A percentile compares a stretch with the other conserved stretches of the same genome.
phyloP scores from a whole-genome alignment of 2,329 filamentous ascomycete species.

The Purpureocillium takamizusanense region DNA sequence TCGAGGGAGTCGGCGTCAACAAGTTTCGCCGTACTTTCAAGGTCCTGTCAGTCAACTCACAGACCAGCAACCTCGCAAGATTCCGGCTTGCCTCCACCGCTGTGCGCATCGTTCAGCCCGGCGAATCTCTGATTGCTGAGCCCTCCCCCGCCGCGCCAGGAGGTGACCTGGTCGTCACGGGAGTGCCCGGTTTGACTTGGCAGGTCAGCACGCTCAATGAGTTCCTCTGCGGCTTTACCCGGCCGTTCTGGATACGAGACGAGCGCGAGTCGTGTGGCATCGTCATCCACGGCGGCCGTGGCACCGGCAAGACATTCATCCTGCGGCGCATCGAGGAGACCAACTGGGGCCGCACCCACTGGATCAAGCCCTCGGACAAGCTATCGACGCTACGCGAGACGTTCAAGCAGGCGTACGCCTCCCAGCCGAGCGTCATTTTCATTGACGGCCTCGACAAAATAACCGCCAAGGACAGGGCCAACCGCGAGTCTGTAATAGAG shows the following conservation, averaged over 20 bases:
- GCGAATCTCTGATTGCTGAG: slow-evolving; percentile 13
- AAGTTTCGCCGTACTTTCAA: slow-evolving; percentile 38
- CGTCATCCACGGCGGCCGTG: slow-evolving; percentile 70
- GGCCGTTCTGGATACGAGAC: slow-evolving; percentile 17
- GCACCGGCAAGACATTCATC: slow-evolving; percentile 76
- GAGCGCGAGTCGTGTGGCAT: slow-evolving; percentile 44
- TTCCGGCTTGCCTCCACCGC: slow-evolving; percentile 28
- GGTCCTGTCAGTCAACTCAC: slow-evolving; percentile 45
- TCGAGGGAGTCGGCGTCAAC: slow-evolving; percentile 47
- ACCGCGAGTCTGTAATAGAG: slow-evolving; percentile 40
- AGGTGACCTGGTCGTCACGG: slow-evolving; percentile 35
- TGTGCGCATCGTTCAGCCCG: slow-evolving; percentile 26
- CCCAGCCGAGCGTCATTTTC: slow-evolving; percentile 68
- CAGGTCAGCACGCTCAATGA: slow-evolving; percentile 59
- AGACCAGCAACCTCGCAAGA: slow-evolving; percentile 32
- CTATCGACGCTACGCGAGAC: slow-evolving; percentile 51
- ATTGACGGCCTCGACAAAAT: slow-evolving; percentile 71
- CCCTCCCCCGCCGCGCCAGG: slow-evolving; percentile 8
- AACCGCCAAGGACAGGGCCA: slow-evolving; percentile 49
- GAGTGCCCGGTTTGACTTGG: slow-evolving; percentile 58
- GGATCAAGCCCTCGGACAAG: slow-evolving; percentile 47
- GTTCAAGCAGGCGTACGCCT: slow-evolving; percentile 59
- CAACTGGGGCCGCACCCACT: slow-evolving; percentile 62
- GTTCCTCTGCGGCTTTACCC: slow-evolving; percentile 49
- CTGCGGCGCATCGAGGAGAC: slow-evolving; percentile 58